Evolutionary conservation across 2,329 filamentous ascomycete species (phyloP).

Genomic region (Elsinoe arachidis): DNA sequence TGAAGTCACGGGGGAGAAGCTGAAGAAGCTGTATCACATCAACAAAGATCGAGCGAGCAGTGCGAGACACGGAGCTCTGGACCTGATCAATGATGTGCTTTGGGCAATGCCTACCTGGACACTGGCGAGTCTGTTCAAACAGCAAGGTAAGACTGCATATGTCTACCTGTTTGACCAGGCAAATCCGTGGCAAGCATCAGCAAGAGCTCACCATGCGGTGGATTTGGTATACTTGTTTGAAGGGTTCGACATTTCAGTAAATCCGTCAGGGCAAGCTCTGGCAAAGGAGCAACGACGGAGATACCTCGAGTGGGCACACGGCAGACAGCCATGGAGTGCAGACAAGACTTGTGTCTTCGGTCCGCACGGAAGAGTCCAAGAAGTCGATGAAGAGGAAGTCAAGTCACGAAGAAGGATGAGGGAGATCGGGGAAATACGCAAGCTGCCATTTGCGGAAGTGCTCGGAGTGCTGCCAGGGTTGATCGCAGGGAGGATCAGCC

Average conservation of each 20-base stretch:
- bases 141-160: conserved; percentile 26
- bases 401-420: conserved; percentile 27
- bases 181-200: conserved; percentile 42
- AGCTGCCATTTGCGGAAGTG: conserved; percentile 25
- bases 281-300: conserved; percentile 32
- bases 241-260: conserved; percentile 31
- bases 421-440: conserved; percentile 25
- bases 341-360: conserved; percentile 32
- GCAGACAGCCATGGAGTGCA: conserved; percentile 30
- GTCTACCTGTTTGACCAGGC: conserved; percentile 37
- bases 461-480: conserved; percentile 27
- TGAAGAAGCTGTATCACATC: conserved; percentile 37
- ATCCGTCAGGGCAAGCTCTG: conserved; percentile 27
- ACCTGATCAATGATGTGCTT: conserved; percentile 30
- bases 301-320: conserved; percentile 35
- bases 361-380: conserved; percentile 30
- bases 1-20: conserved; percentile 24
- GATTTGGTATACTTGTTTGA: conserved; percentile 40
- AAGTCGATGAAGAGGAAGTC: conserved; percentile 28
- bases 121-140: conserved; percentile 16
- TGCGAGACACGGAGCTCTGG: conserved; percentile 34
- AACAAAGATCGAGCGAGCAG: conserved; percentile 32
- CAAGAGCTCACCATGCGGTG: conserved; percentile 40
- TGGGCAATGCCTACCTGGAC: conserved; percentile 25
- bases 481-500: conserved; percentile 35